Evolutionary conservation across 2,329 filamentous ascomycete species (phyloP).

Genomic region (Colletotrichum brevisporum): DNA sequence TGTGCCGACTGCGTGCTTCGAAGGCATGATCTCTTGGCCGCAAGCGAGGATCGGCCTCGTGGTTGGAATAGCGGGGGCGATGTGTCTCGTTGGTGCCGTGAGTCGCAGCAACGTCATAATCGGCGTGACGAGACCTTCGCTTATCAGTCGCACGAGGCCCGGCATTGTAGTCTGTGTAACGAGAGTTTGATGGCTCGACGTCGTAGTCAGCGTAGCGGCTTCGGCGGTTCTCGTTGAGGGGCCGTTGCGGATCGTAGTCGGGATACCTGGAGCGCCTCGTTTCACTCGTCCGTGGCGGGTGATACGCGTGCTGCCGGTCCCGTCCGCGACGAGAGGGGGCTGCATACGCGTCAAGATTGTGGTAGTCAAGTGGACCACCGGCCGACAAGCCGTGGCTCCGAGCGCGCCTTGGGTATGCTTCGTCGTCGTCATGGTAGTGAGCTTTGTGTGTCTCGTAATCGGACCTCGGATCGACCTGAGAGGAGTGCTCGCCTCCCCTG

Average conservation of each 20-base stretch:
- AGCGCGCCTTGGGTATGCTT: background rate
- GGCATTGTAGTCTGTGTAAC: no score
- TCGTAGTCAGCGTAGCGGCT: conserved; percentile 21
- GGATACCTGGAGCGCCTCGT: conserved; percentile 36
- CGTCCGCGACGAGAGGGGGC: conserved; percentile 28
- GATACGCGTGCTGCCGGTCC: conserved; percentile 33
- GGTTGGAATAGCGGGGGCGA: no score
- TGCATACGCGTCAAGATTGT: conserved; percentile 17
- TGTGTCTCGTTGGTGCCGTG: no score
- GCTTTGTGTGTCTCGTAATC: conserved; percentile 6
- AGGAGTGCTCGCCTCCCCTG: conserved; percentile 2
- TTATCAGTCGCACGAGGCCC: no score
- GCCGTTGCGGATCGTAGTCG: conserved; percentile 13
- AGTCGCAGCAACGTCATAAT: no score
- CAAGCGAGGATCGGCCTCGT: no score
- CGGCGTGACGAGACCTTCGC: no score
- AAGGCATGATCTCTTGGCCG: no score
- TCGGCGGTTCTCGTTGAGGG: no score
- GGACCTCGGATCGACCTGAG: conserved; percentile 9
- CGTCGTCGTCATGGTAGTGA: conserved; percentile 15
- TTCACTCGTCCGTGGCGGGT: conserved; percentile 40
- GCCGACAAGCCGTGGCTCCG: conserved; percentile 27
- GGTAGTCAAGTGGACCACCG: background rate
- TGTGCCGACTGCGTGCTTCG: no score
- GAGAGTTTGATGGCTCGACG: background rate